These are phyloP conservation scores for Linnemannia schmuckeri DNA, from an alignment of 192 early-diverging fungal genomes.

Conservation along the genomic window DNA sequence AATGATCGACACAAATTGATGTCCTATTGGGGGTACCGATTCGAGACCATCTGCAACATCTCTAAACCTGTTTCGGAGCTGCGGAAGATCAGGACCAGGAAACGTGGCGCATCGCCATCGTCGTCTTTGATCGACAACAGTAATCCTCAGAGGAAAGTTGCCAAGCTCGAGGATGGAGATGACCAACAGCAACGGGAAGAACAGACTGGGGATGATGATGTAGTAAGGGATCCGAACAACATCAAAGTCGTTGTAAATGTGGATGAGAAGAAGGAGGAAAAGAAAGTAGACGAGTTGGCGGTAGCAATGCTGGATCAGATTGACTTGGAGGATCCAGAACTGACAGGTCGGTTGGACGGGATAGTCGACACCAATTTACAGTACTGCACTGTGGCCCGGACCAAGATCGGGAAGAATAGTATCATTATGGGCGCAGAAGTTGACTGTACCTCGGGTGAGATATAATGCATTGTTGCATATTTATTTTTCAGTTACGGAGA, in stretches of 20 bases:
- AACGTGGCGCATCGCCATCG: background rate
- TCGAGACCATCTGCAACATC: conserved; percentile 84
- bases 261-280: background rate
- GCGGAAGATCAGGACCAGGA: conserved; percentile 24
- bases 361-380: conserved; percentile 88
- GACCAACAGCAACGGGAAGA: no score
- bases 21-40: conserved; percentile 92
- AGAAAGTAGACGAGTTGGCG: background rate
- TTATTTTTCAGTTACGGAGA: background rate
- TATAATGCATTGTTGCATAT: background rate
- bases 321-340: conserved; percentile 54
- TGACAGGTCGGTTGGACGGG: conserved; percentile 56
- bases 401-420: conserved; percentile 74
- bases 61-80: conserved; percentile 65
- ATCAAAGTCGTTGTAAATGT: background rate
- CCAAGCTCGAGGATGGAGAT: background rate
- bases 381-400: conserved; percentile 90
- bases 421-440: conserved; percentile 94
- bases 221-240: background rate
- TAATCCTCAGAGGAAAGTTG: background rate
- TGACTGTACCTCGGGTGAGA: conserved; percentile 80
- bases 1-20: conserved; percentile 73
- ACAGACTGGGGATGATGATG: background rate
- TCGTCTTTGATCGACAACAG: background rate
- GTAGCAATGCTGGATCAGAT: conserved; percentile 18